phyloP scores from a whole-genome alignment of 345 rosid genomes.

The Eucalyptus erythrocorys region DNA sequence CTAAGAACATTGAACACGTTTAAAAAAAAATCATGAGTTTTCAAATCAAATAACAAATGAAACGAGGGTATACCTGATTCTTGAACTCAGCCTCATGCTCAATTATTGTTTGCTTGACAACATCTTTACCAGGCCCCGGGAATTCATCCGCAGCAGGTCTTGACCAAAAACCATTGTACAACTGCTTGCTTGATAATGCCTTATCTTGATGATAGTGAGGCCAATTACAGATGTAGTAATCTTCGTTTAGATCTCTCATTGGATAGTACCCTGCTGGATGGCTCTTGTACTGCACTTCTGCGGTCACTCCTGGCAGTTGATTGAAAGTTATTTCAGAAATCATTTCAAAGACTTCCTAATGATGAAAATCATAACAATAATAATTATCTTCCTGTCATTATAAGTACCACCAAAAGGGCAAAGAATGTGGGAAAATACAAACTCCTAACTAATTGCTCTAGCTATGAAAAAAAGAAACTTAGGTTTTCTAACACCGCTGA shows the following conservation, averaged over 20 bases:
- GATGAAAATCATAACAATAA: background rate
- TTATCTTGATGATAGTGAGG: slow-evolving; percentile 37
- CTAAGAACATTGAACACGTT: background rate
- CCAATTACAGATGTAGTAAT: slow-evolving; percentile 53
- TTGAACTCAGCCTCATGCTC: slow-evolving; percentile 78
- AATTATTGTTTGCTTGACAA: slow-evolving; percentile 64
- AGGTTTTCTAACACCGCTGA: background rate
- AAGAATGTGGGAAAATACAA: background rate
- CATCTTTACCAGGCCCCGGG: slow-evolving; percentile 41
- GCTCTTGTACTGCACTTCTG: slow-evolving; percentile 64
- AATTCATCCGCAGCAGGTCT: slow-evolving; percentile 28
- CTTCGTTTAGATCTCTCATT: slow-evolving; percentile 67
- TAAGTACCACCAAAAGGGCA: background rate
- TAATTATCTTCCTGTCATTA: background rate
- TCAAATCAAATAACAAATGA: background rate
- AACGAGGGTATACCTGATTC: slow-evolving; percentile 45
- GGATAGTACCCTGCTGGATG: slow-evolving; percentile 44
- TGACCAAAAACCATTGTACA: slow-evolving; percentile 33
- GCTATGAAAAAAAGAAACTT: background rate
- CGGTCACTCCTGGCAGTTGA: slow-evolving; percentile 55
- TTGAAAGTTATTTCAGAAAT: background rate
- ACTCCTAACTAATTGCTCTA: background rate
- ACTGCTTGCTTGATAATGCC: slow-evolving; percentile 30
- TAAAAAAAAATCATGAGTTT: background rate
- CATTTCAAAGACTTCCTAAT: background rate